phyloP scores from a whole-genome alignment of 1,284 basidiomycete genomes.

The Apiotrichum siamense region DNA sequence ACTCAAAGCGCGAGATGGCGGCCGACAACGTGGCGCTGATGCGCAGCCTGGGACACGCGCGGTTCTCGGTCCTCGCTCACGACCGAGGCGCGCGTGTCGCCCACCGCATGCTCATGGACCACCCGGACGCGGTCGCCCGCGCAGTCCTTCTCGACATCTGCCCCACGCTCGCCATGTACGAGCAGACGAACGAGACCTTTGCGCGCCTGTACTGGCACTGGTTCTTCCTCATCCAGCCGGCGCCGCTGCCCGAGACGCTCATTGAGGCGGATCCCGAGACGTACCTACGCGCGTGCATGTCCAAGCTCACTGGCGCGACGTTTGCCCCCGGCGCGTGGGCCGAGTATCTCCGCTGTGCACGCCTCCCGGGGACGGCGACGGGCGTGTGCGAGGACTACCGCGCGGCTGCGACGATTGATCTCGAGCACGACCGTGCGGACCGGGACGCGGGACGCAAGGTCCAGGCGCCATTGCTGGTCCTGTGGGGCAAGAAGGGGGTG shows the following conservation, averaged over 20 bases:
- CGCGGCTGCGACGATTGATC: slow-evolving; percentile 41
- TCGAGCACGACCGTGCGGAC: slow-evolving; percentile 40
- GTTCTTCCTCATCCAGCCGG: slow-evolving; percentile 47
- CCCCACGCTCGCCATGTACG: slow-evolving; percentile 45
- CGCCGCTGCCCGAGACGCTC: slow-evolving; percentile 35
- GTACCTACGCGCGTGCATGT: too few relatives aligned
- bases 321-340: too few relatives aligned
- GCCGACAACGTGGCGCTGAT: slow-evolving; percentile 43
- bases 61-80: slow-evolving; percentile 43
- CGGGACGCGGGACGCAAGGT: too few relatives aligned
- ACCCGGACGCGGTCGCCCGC: slow-evolving; percentile 33
- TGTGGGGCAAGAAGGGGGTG: too few relatives aligned
- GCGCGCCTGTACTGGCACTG: slow-evolving; percentile 44
- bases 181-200: slow-evolving; percentile 35
- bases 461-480: too few relatives aligned
- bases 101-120: slow-evolving; percentile 44
- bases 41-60: slow-evolving; percentile 24
- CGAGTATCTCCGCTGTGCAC: too few relatives aligned
- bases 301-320: too few relatives aligned
- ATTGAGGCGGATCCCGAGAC: too few relatives aligned
- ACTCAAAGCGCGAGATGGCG: slow-evolving; percentile 47
- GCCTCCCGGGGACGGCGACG: slow-evolving; percentile 21
- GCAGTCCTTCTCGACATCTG: slow-evolving; percentile 44
- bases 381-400: slow-evolving; percentile 50
- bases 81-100: slow-evolving; percentile 48